A percentile compares a stretch with the other conserved stretches of the same genome.
These are phyloP conservation scores for Capsella bursapastoris DNA, from an alignment of 345 rosid genomes.

Conservation along the genomic window DNA sequence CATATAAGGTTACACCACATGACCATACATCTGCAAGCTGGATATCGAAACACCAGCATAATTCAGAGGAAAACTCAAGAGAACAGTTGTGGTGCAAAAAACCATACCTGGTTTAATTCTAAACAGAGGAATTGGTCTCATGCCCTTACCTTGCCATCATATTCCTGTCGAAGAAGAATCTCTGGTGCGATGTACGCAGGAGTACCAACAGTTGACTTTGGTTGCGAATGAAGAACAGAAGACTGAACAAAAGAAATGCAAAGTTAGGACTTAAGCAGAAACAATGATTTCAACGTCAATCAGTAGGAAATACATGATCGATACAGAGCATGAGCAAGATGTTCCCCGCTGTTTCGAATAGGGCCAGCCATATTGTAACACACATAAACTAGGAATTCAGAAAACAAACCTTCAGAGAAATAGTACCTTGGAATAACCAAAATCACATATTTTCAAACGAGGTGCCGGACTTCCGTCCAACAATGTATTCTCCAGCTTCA, in stretches of 20 bases:
- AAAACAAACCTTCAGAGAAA: constrained; percentile 38
- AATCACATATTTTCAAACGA: constrained; percentile 92
- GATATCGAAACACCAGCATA: not conserved
- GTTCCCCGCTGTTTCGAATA: not conserved
- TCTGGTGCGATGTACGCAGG: constrained; percentile 99
- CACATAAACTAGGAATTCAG: not conserved
- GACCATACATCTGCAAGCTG: constrained; percentile 99
- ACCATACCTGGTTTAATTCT: not conserved
- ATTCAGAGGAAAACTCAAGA: constrained; percentile 5
- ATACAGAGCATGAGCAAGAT: constrained; percentile 1
- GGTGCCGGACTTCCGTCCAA: constrained; percentile 97
- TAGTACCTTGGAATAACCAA: constrained; percentile 94
- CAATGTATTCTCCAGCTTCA: constrained; percentile 86
- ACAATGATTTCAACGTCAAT: not conserved
- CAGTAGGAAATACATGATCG: not conserved
- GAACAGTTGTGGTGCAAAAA: not conserved
- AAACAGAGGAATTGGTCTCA: constrained; percentile 18
- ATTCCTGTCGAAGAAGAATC: constrained; percentile 75
- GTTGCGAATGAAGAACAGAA: constrained; percentile 93
- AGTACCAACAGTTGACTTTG: constrained; percentile 95
- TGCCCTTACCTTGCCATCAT: constrained; percentile 86
- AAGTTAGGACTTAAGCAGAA: not conserved
- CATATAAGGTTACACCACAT: constrained; percentile 89
- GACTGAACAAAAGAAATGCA: constrained; percentile 54
- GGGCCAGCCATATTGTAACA: not conserved